phyloP scores from a whole-genome alignment of 179 eudicot genomes.

The Patellifolia procumbens region DNA sequence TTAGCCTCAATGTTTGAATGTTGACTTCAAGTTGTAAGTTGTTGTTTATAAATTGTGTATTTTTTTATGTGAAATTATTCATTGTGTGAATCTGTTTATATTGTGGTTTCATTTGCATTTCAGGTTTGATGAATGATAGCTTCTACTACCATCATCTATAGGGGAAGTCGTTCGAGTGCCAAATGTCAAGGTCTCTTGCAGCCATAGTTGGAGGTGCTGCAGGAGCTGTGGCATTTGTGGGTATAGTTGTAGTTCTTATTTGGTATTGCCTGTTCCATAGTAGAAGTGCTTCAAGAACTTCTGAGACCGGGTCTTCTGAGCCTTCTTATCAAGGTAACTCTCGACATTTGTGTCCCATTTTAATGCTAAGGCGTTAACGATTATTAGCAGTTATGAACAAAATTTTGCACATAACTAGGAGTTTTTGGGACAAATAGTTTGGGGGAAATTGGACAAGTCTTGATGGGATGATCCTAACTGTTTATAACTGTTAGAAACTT shows the following conservation, averaged over 20 bases:
- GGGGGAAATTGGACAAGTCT: no score
- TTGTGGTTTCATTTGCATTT: constrained; percentile 15
- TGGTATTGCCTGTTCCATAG: constrained; percentile 63
- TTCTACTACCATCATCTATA: constrained; percentile 29
- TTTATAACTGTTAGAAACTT: no score
- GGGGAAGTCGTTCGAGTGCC: constrained; percentile 51
- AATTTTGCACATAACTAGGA: no score
- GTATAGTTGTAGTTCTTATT: constrained; percentile 44
- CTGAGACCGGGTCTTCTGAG: constrained; percentile 95
- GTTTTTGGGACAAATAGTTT: no score
- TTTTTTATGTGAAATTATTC: not conserved
- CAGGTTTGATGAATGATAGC: constrained; percentile 44
- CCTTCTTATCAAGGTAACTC: constrained; percentile 73
- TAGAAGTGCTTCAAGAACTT: constrained; percentile 66
- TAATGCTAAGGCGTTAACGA: no score
- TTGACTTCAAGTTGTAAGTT: constrained; percentile 13
- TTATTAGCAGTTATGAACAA: not conserved
- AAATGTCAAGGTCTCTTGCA: constrained; percentile 92
- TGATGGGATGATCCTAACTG: no score
- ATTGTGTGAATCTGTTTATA: not conserved
- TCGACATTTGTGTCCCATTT: not conserved
- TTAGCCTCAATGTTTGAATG: constrained; percentile 13
- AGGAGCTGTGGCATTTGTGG: constrained; percentile 93
- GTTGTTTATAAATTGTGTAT: not conserved
- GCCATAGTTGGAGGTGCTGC: constrained; percentile 93